These are phyloP conservation scores for Gracilaria vermiculophylla DNA, from an alignment of 23 red algal species.

Conservation along the genomic window DNA sequence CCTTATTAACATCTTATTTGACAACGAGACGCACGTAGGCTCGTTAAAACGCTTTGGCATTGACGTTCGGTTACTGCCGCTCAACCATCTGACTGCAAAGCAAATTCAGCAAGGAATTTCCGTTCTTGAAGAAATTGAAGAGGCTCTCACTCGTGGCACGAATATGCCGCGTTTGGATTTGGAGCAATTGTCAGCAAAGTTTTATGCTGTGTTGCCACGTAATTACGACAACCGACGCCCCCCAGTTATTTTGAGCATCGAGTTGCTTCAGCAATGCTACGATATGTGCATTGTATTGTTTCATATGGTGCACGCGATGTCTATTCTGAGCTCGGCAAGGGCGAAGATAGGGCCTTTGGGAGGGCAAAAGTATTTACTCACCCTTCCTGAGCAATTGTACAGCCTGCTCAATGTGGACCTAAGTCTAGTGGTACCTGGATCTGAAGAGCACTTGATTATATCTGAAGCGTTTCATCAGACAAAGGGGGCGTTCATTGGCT, in stretches of 20 bases:
- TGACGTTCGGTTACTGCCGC: constrained; percentile 50
- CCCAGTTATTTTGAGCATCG: constrained; percentile 32
- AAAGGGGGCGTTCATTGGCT: constrained; percentile 9
- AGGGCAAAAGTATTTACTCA: constrained; percentile 23
- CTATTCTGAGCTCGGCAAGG: constrained; percentile 16
- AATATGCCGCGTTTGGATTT: not conserved
- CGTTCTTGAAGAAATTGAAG: constrained; percentile 61
- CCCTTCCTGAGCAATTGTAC: constrained; percentile 17
- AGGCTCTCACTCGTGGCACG: not conserved
- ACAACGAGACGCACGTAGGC: constrained; percentile 15
- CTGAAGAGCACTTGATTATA: constrained; percentile 49
- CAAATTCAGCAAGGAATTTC: constrained; percentile 57
- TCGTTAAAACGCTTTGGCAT: constrained; percentile 54
- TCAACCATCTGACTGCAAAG: constrained; percentile 28
- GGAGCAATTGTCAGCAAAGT: constrained; percentile 42
- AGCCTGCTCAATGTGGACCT: constrained; percentile 38
- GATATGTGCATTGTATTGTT: constrained; percentile 58
- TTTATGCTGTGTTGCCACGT: constrained; percentile 65
- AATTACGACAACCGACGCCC: constrained; percentile 49
- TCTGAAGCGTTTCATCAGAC: constrained; percentile 38
- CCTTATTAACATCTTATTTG: constrained; percentile 64
- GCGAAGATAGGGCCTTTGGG: constrained; percentile 8
- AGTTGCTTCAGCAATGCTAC: constrained; percentile 36
- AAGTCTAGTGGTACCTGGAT: not conserved
- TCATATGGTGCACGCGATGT: constrained; percentile 49